Percentiles rank a stretch among this genome's conserved stretches.
These are phyloP conservation scores for Clonostachys rhizophaga DNA, from an alignment of 2,329 filamentous ascomycete genomes.

Conservation along the genomic window DNA sequence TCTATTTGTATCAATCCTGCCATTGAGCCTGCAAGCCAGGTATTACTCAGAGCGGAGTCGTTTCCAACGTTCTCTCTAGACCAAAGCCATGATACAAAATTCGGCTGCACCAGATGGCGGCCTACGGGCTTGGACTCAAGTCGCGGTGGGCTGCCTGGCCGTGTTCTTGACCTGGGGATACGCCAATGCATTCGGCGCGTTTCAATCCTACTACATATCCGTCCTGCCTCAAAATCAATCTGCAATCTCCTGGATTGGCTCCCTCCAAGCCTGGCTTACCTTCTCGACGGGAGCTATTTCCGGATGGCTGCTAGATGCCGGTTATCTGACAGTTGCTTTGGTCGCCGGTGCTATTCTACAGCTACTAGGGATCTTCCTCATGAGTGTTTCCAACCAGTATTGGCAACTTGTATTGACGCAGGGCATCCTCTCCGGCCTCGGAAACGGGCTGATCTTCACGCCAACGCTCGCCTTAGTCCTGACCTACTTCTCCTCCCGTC, in stretches of 20 bases:
- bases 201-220: constrained; percentile 37
- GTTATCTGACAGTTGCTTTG: constrained; percentile 41
- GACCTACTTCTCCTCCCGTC: constrained; percentile 57
- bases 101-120: constrained; percentile 20
- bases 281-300: constrained; percentile 50
- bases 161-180: constrained; percentile 40
- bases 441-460: constrained; percentile 59
- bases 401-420: constrained; percentile 54
- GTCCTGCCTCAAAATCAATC: constrained; percentile 18
- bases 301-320: constrained; percentile 49
- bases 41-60: too few relatives aligned
- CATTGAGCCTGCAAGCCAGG: too few relatives aligned
- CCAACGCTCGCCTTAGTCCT: constrained; percentile 60
- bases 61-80: too few relatives aligned
- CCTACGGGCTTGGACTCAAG: constrained; percentile 10
- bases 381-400: constrained; percentile 39
- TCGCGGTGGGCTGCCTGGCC: constrained; percentile 25
- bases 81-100: neutral
- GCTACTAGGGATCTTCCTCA: constrained; percentile 41
- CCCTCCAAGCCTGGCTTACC: constrained; percentile 46
- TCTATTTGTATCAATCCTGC: too few relatives aligned
- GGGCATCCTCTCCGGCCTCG: constrained; percentile 52
- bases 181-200: constrained; percentile 38
- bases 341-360: constrained; percentile 32
- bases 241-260: constrained; percentile 48